Percentiles rank a stretch among this genome's conserved stretches.
These are phyloP conservation scores for Suillus occidentalis DNA, from an alignment of 768 basidiomycete species.

Conservation along the genomic window DNA sequence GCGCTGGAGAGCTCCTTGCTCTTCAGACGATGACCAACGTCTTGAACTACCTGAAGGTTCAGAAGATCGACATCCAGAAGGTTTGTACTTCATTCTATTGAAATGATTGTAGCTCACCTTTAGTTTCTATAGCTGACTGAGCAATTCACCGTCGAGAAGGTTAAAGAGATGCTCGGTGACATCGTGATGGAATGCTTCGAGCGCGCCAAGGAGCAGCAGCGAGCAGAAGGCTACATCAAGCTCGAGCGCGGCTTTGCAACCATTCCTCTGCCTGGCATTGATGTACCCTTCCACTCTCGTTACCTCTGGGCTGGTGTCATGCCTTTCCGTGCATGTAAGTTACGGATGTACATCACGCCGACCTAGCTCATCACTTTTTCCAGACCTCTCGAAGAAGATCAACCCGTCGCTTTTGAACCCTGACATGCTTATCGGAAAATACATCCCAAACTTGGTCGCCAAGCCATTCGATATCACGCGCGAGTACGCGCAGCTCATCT, in stretches of 20 bases:
- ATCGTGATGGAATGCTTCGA: constrained; percentile 84
- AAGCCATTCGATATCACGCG: constrained; percentile 80
- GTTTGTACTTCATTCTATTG: constrained; percentile 36
- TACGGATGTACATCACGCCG: constrained; percentile 1
- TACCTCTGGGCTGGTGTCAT: constrained; percentile 98
- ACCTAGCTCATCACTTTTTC: not conserved
- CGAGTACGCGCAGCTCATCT: constrained; percentile 92
- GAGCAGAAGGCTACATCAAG: constrained; percentile 83
- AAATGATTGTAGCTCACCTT: not conserved
- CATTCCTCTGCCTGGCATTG: constrained; percentile 93
- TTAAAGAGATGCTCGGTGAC: constrained; percentile 93
- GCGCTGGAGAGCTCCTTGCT: constrained; percentile 93
- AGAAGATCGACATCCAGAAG: constrained; percentile 93
- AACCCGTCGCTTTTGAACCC: constrained; percentile 89
- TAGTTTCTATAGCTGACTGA: constrained; percentile 68
- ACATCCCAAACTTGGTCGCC: constrained; percentile 96
- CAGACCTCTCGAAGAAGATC: constrained; percentile 97
- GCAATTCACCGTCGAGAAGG: constrained; percentile 85
- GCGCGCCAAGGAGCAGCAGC: constrained; percentile 75
- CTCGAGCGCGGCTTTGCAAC: constrained; percentile 97
- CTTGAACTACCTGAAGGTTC: constrained; percentile 91
- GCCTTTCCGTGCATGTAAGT: constrained; percentile 94
- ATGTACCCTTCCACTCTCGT: constrained; percentile 99
- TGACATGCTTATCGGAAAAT: constrained; percentile 91
- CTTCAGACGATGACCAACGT: constrained; percentile 95